A percentile compares a stretch with the other conserved stretches of the same genome.
Conservation (phyloP, 2,329 filamentous ascomycete species). For the Sordariomycetes sp. region DNA sequence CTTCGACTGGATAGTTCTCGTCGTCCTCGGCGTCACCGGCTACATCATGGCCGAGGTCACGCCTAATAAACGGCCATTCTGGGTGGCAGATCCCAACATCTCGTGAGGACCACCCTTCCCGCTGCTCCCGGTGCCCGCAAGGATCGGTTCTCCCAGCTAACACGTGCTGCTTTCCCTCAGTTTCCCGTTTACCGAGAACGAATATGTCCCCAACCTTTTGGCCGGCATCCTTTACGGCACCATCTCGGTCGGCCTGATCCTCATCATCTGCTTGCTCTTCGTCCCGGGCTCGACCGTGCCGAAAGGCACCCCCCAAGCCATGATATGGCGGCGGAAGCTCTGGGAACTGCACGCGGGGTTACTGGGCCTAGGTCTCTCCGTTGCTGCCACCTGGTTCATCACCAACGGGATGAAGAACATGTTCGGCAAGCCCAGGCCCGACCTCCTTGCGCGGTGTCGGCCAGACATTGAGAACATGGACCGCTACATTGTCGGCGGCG, state of each 20-base stretch:
- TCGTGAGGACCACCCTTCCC: constrained; percentile 8
- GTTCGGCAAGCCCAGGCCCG: constrained; percentile 63
- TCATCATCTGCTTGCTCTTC: constrained; percentile 56
- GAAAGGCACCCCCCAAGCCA: constrained; percentile 46
- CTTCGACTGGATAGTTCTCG: constrained; percentile 63
- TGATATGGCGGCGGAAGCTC: constrained; percentile 71
- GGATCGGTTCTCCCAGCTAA: not conserved
- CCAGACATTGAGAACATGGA: constrained; percentile 59
- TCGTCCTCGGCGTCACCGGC: constrained; percentile 46
- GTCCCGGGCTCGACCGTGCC: constrained; percentile 63
- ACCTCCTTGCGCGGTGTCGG: constrained; percentile 69
- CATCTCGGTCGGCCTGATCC: constrained; percentile 57
- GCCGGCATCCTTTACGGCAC: constrained; percentile 54
- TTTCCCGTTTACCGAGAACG: constrained; percentile 59
- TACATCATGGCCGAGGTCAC: constrained; percentile 46
- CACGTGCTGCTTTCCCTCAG: constrained; percentile 18
- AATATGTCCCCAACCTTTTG: constrained; percentile 62
- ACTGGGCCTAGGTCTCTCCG: constrained; percentile 67
- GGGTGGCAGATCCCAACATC: constrained; percentile 61
- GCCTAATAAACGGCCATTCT: constrained; percentile 62
- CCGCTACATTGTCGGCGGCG: constrained; percentile 46
- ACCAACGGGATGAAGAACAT: constrained; percentile 79
- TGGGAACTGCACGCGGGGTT: constrained; percentile 86
- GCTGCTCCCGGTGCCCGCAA: not conserved
- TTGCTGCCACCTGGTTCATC: constrained; percentile 66